phyloP scores from a whole-genome alignment of 805 yeast genomes.

The Yarrowia hollandica region DNA sequence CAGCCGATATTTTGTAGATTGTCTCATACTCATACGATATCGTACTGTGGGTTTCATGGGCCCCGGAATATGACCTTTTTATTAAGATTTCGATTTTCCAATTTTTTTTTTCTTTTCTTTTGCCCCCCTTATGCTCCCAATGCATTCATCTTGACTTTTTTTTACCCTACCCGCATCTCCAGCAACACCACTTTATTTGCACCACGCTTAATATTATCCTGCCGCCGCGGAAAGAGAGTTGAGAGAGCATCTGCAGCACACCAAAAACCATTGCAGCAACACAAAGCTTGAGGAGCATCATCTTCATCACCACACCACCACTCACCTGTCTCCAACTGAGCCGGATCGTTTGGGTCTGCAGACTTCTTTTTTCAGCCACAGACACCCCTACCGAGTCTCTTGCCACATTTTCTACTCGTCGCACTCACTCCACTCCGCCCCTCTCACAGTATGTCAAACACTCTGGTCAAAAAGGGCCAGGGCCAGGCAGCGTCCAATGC shows the following conservation, averaged over 20 bases:
- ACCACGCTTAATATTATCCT: too few species aligned
- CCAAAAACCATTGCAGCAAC: conserved; percentile 23
- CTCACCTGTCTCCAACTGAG: too few species aligned
- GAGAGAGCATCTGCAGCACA: conserved; percentile 6
- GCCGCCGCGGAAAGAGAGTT: conserved; percentile 11
- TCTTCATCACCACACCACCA: not conserved
- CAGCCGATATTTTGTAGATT: too few species aligned
- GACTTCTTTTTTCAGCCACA: too few species aligned
- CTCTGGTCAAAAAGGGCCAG: conserved; percentile 28
- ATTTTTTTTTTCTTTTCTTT: not conserved
- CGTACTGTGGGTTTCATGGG: too few species aligned
- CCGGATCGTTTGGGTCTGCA: too few species aligned
- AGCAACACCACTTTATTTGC: not conserved
- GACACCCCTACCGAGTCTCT: too few species aligned
- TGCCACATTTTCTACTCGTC: too few species aligned
- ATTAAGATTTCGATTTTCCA: too few species aligned
- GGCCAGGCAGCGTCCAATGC: conserved; percentile 22
- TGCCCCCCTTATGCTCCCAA: not conserved
- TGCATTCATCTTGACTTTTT: not conserved
- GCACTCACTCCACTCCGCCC: not conserved
- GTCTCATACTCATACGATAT: too few species aligned
- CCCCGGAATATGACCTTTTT: too few species aligned
- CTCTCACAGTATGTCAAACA: conserved; percentile 11
- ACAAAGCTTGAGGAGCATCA: not conserved
- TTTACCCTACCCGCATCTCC: conserved; percentile 25